Percentiles rank a stretch among this genome's conserved stretches.
phyloP scores from a whole-genome alignment of 805 yeast genomes.

The Candida easanensis region DNA sequence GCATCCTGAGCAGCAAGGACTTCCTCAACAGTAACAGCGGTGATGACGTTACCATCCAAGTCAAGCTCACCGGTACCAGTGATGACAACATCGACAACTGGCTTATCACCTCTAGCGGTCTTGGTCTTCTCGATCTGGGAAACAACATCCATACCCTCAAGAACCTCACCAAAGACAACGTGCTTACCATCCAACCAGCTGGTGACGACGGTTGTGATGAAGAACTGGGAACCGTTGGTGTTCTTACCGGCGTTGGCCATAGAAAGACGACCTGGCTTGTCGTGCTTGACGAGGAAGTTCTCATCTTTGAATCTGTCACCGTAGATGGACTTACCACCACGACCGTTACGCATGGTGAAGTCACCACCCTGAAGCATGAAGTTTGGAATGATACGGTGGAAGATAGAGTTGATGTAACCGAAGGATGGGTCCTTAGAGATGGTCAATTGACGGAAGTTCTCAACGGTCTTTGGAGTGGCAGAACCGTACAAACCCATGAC shows the following conservation, averaged over 20 bases:
- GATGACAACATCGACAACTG: slow-evolving; percentile 62
- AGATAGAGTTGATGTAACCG: slow-evolving; percentile 58
- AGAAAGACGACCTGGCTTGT: slow-evolving; percentile 64
- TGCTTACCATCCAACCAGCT: slow-evolving; percentile 92
- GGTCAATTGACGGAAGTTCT: slow-evolving; percentile 80
- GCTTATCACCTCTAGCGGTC: slow-evolving; percentile 71
- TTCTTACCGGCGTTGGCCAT: slow-evolving; percentile 81
- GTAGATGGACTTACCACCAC: slow-evolving; percentile 74
- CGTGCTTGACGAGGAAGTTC: slow-evolving; percentile 65
- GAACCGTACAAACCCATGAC: slow-evolving; percentile 86
- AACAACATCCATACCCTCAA: slow-evolving; percentile 84
- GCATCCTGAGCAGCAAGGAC: slow-evolving; percentile 14
- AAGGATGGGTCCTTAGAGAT: slow-evolving; percentile 69
- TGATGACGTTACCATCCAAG: slow-evolving; percentile 29
- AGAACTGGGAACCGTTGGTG: slow-evolving; percentile 93
- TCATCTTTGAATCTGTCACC: slow-evolving; percentile 68
- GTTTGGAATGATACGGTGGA: slow-evolving; percentile 70
- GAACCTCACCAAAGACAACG: slow-evolving; percentile 94
- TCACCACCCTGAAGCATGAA: slow-evolving; percentile 86
- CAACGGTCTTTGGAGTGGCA: slow-evolving; percentile 83
- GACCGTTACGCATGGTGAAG: slow-evolving; percentile 65
- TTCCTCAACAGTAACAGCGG: slow-evolving; percentile 20
- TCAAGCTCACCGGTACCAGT: slow-evolving; percentile 68
- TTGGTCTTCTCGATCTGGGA: slow-evolving; percentile 68
- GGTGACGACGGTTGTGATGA: slow-evolving; percentile 88